These are phyloP conservation scores for Lepraria neglecta DNA, from an alignment of 495 filamentous ascomycete genomes.

Conservation along the genomic window DNA sequence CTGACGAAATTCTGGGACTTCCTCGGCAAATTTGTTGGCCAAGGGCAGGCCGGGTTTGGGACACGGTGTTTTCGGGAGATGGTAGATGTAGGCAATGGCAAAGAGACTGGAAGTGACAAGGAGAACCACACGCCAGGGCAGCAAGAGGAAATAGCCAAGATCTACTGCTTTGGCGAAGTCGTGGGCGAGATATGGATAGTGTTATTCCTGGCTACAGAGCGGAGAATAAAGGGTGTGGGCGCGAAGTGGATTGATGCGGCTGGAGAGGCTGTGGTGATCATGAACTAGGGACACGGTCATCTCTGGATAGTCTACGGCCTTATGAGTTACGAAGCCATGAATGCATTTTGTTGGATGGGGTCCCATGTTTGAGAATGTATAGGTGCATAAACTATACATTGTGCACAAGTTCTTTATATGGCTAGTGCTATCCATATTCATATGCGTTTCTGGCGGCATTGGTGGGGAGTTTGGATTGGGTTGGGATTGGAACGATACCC, in stretches of 20 bases:
- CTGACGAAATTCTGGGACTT: slow-evolving; percentile 54
- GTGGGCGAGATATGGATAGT: slow-evolving; percentile 58
- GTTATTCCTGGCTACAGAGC: slow-evolving; percentile 56
- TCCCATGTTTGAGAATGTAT: too few species aligned
- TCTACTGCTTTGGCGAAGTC: slow-evolving; percentile 63
- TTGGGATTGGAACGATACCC: neutral
- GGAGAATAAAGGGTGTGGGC: slow-evolving; percentile 47
- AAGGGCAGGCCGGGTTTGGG: slow-evolving; percentile 61
- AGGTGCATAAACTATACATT: too few species aligned
- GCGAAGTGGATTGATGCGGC: slow-evolving; percentile 53
- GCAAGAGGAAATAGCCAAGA: slow-evolving; percentile 37
- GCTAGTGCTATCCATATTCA: too few species aligned
- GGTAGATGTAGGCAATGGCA: neutral
- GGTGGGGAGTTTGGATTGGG: neutral
- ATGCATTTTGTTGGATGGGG: neutral
- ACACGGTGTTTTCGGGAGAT: slow-evolving; percentile 45
- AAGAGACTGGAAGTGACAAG: slow-evolving; percentile 12
- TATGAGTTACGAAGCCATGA: neutral
- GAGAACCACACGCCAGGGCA: slow-evolving; percentile 21
- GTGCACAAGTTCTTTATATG: too few species aligned
- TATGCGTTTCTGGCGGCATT: too few species aligned
- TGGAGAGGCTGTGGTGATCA: slow-evolving; percentile 45
- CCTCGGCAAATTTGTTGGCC: slow-evolving; percentile 50
- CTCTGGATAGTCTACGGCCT: neutral
- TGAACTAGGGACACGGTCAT: slow-evolving; percentile 24